Evolutionary conservation across 2,329 filamentous ascomycete species (phyloP).

Genomic region (Penicillium decumbens): DNA sequence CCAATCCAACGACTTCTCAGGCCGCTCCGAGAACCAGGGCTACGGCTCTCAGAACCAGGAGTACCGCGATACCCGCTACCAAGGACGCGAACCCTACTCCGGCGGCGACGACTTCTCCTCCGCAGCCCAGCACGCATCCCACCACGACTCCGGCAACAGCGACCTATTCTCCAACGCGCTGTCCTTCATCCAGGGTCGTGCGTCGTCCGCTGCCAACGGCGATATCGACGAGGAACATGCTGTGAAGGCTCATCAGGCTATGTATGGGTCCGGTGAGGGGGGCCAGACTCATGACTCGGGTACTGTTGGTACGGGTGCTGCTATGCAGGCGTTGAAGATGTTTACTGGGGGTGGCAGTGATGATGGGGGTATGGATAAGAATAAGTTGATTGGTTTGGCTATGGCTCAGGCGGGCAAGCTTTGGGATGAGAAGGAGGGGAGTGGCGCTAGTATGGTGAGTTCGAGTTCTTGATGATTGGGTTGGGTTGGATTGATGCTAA

Average conservation of each 20-base stretch:
- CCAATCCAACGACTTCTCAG: slow-evolving; percentile 15
- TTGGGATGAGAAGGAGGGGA: slow-evolving; percentile 56
- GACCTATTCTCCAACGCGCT: slow-evolving; percentile 55
- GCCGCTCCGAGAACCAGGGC: background rate
- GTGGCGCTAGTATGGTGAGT: slow-evolving; percentile 52
- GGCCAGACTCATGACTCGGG: slow-evolving; percentile 44
- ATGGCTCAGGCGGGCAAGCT: slow-evolving; percentile 84
- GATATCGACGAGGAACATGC: slow-evolving; percentile 62
- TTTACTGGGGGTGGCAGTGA: slow-evolving; percentile 56
- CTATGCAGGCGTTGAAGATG: slow-evolving; percentile 64
- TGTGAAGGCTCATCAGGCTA: slow-evolving; percentile 68
- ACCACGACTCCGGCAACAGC: slow-evolving; percentile 50
- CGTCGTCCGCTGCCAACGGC: slow-evolving; percentile 44
- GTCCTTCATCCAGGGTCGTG: slow-evolving; percentile 53
- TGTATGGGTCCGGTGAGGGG: slow-evolving; percentile 52
- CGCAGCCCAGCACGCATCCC: slow-evolving; percentile 53
- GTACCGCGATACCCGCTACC: slow-evolving; percentile 24
- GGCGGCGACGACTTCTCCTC: slow-evolving; percentile 50
- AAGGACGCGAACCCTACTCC: slow-evolving; percentile 9
- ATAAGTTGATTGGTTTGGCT: slow-evolving; percentile 75
- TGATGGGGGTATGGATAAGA: slow-evolving; percentile 58
- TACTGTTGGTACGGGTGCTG: slow-evolving; percentile 43
- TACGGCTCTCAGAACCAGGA: background rate
- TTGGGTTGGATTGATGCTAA: slow-evolving; percentile 6
- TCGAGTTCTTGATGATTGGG: background rate